A percentile compares a stretch with the other conserved stretches of the same genome.
These are phyloP conservation scores for Backusella sp. DNA, from an alignment of 192 early-diverging fungal species.

Conservation along the genomic window DNA sequence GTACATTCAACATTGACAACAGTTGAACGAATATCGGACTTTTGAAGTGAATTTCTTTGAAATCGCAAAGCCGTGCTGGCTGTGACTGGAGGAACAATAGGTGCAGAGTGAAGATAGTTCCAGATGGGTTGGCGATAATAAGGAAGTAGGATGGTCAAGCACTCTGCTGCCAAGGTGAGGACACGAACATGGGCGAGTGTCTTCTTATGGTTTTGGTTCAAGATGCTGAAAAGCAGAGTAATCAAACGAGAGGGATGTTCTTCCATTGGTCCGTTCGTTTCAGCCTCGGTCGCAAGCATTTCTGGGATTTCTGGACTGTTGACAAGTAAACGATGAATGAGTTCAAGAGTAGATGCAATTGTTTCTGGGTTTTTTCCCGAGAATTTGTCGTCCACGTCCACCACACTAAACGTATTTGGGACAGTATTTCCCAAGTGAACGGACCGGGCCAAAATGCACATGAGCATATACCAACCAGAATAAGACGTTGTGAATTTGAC, in stretches of 20 bases:
- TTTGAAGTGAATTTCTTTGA: neutral
- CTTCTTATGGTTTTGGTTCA: neutral
- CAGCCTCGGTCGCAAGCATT: constrained; percentile 8
- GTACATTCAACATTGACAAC: constrained; percentile 23
- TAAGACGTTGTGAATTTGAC: constrained; percentile 21
- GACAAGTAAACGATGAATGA: constrained; percentile 14
- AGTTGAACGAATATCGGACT: constrained; percentile 15
- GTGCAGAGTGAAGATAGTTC: constrained; percentile 17
- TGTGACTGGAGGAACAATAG: constrained; percentile 20
- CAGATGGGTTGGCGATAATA: constrained; percentile 22
- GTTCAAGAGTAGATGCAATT: constrained; percentile 20
- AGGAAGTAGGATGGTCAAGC: constrained; percentile 22
- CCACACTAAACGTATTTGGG: neutral
- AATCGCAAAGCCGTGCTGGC: neutral
- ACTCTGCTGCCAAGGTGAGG: constrained; percentile 16
- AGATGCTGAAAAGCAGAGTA: constrained; percentile 1
- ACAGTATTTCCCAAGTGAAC: neutral
- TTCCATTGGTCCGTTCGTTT: neutral
- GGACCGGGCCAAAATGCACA: constrained; percentile 10
- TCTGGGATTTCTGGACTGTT: constrained; percentile 4
- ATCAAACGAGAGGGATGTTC: neutral
- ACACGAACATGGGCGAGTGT: neutral
- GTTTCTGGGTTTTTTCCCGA: constrained; percentile 15
- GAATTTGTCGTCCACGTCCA: constrained; percentile 5
- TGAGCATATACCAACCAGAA: constrained; percentile 28